These are phyloP conservation scores for Neonothopanus nambi DNA, from an alignment of 1,284 basidiomycete species.

Conservation along the genomic window DNA sequence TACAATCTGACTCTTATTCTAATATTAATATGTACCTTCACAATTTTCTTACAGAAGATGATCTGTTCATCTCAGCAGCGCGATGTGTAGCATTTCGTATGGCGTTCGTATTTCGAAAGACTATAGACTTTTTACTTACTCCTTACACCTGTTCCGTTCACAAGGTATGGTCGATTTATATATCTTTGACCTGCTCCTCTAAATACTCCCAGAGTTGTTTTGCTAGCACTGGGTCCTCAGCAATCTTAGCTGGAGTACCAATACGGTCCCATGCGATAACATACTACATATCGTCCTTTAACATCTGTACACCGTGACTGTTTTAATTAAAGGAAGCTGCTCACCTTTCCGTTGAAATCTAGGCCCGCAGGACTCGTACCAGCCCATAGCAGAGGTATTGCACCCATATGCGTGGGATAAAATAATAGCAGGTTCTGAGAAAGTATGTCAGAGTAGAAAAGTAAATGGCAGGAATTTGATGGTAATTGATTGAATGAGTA, in stretches of 20 bases:
- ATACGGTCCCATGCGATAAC: constrained; percentile 30
- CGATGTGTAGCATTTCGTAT: no score
- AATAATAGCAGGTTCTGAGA: constrained; percentile 1
- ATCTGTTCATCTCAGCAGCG: no score
- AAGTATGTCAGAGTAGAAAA: neutral
- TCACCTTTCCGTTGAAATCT: constrained; percentile 23
- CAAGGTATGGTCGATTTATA: no score
- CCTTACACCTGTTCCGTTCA: no score
- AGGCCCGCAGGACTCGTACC: constrained; percentile 19
- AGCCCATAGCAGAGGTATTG: constrained; percentile 16
- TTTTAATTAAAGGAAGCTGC: neutral
- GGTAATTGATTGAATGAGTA: no score
- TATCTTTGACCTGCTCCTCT: constrained; percentile 26
- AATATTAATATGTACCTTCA: no score
- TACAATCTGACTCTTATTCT: no score
- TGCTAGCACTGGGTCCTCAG: constrained; percentile 23
- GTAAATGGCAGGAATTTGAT: no score
- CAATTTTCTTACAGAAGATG: no score
- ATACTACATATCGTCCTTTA: constrained; percentile 17
- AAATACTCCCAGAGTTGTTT: constrained; percentile 32
- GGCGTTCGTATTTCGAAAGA: no score
- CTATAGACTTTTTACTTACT: no score
- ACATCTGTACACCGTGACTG: neutral
- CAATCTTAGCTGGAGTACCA: constrained; percentile 16
- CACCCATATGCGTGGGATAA: constrained; percentile 11